Conservation (phyloP, 2,329 filamentous ascomycete species). For the Neoscytalidium dimidiatum region DNA sequence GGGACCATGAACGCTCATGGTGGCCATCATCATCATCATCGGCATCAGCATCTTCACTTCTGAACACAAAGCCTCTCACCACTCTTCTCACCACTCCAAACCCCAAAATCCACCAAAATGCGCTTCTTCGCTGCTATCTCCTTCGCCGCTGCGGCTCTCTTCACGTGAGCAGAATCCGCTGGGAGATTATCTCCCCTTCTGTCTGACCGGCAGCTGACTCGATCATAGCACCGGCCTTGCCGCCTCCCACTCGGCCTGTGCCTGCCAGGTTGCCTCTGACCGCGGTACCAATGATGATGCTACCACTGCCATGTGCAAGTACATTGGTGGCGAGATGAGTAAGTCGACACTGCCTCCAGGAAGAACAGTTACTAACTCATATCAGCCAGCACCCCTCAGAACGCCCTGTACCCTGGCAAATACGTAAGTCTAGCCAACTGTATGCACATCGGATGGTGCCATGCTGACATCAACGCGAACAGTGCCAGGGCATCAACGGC, state of each 20-base stretch:
- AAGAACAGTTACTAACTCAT: background rate
- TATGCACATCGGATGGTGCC: background rate
- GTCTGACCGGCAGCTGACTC: background rate
- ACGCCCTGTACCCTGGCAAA: background rate
- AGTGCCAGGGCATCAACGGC: background rate
- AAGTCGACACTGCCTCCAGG: background rate
- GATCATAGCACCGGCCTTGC: background rate
- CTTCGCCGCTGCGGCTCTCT: background rate
- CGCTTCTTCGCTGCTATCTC: background rate
- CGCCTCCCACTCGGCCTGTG: background rate
- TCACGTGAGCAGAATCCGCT: background rate
- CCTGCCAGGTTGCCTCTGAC: conserved; percentile 4
- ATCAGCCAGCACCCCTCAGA: background rate
- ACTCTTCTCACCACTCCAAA: background rate
- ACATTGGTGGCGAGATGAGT: background rate
- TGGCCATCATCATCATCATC: background rate
- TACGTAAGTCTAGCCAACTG: background rate
- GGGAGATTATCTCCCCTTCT: background rate
- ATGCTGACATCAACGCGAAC: background rate
- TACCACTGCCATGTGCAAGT: background rate
- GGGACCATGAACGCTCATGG: background rate
- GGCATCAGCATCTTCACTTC: background rate
- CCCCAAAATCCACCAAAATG: background rate
- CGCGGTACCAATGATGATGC: background rate
- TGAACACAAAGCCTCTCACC: background rate